phyloP scores from a whole-genome alignment of 306 rosid species.

The Quercus gilva region DNA sequence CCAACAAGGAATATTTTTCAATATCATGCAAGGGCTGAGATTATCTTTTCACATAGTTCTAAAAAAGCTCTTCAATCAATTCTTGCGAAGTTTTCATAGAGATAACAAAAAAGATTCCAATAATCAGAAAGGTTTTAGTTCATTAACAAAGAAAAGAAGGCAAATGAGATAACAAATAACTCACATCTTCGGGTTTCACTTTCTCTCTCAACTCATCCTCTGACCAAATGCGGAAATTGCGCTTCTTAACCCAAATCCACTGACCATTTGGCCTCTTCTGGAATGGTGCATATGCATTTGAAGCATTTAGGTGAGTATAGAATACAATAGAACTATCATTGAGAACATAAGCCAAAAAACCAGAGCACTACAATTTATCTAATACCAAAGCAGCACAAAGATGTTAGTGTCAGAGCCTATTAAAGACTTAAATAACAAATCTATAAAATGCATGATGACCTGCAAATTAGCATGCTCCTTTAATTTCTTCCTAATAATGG shows the following conservation, averaged over 20 bases:
- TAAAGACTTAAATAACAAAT: not conserved
- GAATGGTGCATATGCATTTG: slow-evolving; percentile 30
- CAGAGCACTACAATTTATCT: not conserved
- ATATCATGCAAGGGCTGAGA: slow-evolving; percentile 1
- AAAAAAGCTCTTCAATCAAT: not conserved
- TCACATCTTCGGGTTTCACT: slow-evolving; percentile 94
- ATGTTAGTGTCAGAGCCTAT: not conserved
- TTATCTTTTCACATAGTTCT: not conserved
- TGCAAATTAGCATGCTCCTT: slow-evolving; percentile 83
- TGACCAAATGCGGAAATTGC: slow-evolving; percentile 75
- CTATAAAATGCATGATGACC: slow-evolving; percentile 35
- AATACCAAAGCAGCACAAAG: slow-evolving; percentile 3
- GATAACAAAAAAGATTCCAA: slow-evolving; percentile 7
- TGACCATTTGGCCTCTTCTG: slow-evolving; percentile 82
- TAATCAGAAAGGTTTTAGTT: slow-evolving; percentile 6
- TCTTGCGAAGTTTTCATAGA: slow-evolving; percentile 8
- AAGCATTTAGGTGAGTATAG: slow-evolving; percentile 30
- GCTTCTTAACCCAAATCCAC: slow-evolving; percentile 76
- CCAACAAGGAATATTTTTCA: slow-evolving; percentile 1
- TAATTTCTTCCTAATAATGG: slow-evolving; percentile 72
- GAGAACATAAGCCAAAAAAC: not conserved
- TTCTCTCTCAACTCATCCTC: slow-evolving; percentile 81
- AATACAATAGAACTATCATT: not conserved
- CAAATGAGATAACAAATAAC: slow-evolving; percentile 28
- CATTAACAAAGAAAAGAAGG: slow-evolving; percentile 12